Conservation (phyloP, 768 basidiomycete species). For the Hypholoma fasciculare region DNA sequence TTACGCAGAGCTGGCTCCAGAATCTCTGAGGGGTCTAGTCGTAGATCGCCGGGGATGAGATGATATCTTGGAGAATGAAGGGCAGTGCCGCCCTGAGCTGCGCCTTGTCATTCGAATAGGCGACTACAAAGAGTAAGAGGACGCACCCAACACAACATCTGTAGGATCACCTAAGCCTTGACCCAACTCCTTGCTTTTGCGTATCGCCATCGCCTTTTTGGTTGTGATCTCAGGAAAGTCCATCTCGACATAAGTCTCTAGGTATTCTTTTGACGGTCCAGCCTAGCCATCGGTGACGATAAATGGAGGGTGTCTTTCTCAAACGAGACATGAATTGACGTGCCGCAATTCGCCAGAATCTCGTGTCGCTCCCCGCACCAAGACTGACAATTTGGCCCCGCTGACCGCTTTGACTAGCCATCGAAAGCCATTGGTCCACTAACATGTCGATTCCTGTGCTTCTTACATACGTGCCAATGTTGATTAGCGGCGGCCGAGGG, state of each 20-base stretch:
- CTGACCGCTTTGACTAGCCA: constrained; percentile 40
- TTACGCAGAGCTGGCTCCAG: constrained; percentile 36
- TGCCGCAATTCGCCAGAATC: constrained; percentile 91
- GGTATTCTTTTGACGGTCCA: constrained; percentile 44
- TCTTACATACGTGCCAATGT: constrained; percentile 90
- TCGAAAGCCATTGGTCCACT: constrained; percentile 62
- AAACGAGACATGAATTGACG: constrained; percentile 31
- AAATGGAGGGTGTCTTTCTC: constrained; percentile 8
- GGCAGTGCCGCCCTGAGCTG: constrained; percentile 64
- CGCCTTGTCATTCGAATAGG: constrained; percentile 1
- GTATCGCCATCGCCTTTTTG: constrained; percentile 81
- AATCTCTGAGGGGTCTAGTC: constrained; percentile 50
- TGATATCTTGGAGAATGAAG: constrained; percentile 61
- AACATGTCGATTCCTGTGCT: constrained; percentile 78
- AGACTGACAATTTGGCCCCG: constrained; percentile 88
- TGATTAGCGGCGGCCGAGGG: constrained; percentile 85
- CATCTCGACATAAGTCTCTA: constrained; percentile 78
- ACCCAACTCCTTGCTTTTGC: constrained; percentile 61
- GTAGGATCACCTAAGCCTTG: constrained; percentile 46
- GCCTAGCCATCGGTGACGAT: constrained; percentile 45
- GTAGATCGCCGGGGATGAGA: constrained; percentile 78
- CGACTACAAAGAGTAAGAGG: background rate
- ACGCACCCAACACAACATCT: constrained; percentile 44
- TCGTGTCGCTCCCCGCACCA: constrained; percentile 93
- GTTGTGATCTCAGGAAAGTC: constrained; percentile 88